These are phyloP conservation scores for Xylaria nigripes DNA, from an alignment of 495 filamentous ascomycete species.

Conservation along the genomic window DNA sequence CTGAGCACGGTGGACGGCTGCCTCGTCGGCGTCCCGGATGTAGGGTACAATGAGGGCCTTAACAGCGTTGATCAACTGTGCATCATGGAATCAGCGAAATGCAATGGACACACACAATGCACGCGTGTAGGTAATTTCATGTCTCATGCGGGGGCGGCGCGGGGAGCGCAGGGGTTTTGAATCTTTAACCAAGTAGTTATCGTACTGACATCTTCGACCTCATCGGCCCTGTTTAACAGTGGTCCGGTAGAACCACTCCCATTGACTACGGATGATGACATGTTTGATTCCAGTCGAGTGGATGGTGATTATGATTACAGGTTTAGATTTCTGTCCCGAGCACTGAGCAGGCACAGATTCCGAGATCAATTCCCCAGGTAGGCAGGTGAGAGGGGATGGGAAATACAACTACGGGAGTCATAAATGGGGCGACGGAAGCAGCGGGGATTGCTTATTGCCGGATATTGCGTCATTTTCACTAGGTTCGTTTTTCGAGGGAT, in stretches of 20 bases:
- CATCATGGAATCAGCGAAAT: background rate
- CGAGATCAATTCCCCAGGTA: too few relatives aligned
- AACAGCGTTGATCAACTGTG: slow-evolving; percentile 63
- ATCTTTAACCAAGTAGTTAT: background rate
- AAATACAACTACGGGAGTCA: background rate
- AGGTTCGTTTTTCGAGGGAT: background rate
- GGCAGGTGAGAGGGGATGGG: background rate
- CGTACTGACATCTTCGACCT: slow-evolving; percentile 47
- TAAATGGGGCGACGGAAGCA: too few relatives aligned
- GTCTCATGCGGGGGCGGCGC: background rate
- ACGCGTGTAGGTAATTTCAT: background rate
- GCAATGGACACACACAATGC: background rate
- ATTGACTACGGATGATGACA: slow-evolving; percentile 2
- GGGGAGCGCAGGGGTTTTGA: background rate
- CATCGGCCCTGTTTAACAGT: slow-evolving; percentile 39
- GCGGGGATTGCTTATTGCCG: slow-evolving; percentile 4
- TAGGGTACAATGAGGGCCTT: slow-evolving; percentile 70
- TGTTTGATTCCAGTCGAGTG: background rate
- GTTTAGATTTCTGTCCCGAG: too few relatives aligned
- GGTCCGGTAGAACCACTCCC: slow-evolving; percentile 3
- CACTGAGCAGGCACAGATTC: too few relatives aligned
- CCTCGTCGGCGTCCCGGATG: slow-evolving; percentile 65
- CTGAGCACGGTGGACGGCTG: slow-evolving; percentile 40
- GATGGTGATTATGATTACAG: too few relatives aligned
- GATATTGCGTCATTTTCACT: slow-evolving; percentile 11